Conservation (phyloP, 768 basidiomycete species). For the Dioszegia crocea region DNA sequence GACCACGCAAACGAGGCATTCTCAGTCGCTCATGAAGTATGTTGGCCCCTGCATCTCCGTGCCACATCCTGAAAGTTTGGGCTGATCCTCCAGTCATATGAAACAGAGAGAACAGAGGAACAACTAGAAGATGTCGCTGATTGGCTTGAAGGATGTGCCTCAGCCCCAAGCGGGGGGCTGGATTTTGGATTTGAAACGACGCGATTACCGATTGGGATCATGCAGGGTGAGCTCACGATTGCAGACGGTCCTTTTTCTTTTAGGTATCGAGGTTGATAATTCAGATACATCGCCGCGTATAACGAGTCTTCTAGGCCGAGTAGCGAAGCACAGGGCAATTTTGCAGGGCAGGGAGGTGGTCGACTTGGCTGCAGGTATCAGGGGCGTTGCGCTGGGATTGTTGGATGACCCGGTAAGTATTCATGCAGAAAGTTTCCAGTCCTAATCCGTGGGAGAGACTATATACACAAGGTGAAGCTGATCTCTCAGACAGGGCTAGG, state of each 20-base stretch:
- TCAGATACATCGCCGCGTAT: slow-evolving; percentile 22
- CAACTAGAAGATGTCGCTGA: slow-evolving; percentile 39
- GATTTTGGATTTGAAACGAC: slow-evolving; percentile 8
- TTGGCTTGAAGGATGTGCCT: slow-evolving; percentile 28
- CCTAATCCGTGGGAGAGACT: not conserved
- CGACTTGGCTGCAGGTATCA: slow-evolving; percentile 20
- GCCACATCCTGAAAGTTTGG: not conserved
- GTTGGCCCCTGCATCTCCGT: not conserved
- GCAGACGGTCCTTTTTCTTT: not conserved
- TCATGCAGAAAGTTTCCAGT: too few relatives aligned
- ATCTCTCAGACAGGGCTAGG: not conserved
- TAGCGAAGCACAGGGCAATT: not conserved
- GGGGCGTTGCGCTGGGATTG: slow-evolving; percentile 22
- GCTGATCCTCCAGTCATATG: slow-evolving; percentile 19
- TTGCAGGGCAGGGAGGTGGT: slow-evolving; percentile 21
- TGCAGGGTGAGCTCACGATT: slow-evolving; percentile 31
- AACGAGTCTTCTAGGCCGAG: slow-evolving; percentile 9
- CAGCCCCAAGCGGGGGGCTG: slow-evolving; percentile 11
- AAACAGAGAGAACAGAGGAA: slow-evolving; percentile 18
- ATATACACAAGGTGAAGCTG: not conserved
- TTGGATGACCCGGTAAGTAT: slow-evolving; percentile 26
- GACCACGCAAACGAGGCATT: slow-evolving; percentile 15
- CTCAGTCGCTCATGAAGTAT: slow-evolving; percentile 11
- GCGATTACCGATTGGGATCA: slow-evolving; percentile 27
- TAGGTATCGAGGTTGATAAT: not conserved